phyloP scores from a whole-genome alignment of 257 asterid genomes.

The Solanum bulbocastanum region DNA sequence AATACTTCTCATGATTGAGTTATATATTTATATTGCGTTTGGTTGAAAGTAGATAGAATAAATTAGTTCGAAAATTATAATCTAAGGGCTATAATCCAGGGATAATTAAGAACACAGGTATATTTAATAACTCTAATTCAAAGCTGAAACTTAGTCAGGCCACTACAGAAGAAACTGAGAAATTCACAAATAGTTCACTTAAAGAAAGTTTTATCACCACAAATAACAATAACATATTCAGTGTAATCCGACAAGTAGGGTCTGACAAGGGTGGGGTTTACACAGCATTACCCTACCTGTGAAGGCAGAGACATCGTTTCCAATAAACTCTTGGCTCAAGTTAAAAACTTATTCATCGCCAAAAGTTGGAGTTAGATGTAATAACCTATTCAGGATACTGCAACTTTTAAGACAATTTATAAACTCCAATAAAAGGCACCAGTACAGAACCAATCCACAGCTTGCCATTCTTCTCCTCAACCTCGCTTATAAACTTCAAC shows the following conservation, averaged over 20 bases:
- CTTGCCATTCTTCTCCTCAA: slow-evolving; percentile 58
- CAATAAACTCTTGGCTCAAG: background rate
- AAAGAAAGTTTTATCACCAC: background rate
- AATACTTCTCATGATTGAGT: background rate
- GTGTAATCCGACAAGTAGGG: background rate
- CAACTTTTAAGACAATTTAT: slow-evolving; percentile 9
- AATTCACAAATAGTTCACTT: background rate
- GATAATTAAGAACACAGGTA: background rate
- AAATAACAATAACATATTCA: background rate
- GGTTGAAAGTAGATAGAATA: too few species aligned
- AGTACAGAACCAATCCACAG: slow-evolving; percentile 63
- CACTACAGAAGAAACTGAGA: background rate
- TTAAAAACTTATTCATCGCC: too few species aligned
- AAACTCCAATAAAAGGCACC: slow-evolving; percentile 47
- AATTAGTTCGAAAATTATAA: background rate
- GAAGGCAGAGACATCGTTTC: background rate
- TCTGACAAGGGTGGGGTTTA: background rate
- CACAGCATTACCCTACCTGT: background rate
- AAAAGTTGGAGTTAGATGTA: background rate
- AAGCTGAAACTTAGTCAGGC: background rate
- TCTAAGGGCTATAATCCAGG: too few species aligned
- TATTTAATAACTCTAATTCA: background rate
- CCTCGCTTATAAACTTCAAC: slow-evolving; percentile 55
- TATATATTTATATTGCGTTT: background rate
- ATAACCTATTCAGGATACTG: background rate